phyloP scores from a whole-genome alignment of 805 yeast genomes.

The Candida argentea region DNA sequence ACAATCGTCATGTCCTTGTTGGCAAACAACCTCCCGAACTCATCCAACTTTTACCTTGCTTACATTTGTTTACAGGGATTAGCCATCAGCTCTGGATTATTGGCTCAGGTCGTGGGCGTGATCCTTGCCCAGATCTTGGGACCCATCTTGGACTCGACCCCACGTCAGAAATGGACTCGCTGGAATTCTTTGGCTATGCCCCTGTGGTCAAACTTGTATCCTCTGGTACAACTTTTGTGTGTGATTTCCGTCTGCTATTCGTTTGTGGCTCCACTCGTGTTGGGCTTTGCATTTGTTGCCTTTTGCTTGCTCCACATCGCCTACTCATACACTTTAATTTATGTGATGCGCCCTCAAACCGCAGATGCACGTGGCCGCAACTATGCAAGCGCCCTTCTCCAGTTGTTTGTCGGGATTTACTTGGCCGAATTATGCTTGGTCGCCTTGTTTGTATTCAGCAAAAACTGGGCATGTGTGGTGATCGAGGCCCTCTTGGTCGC shows the following conservation, averaged over 20 bases:
- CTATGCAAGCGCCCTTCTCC: slow-evolving; percentile 64
- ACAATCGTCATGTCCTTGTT: slow-evolving; percentile 11
- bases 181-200: slow-evolving; percentile 53
- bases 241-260: slow-evolving; percentile 69
- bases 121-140: slow-evolving; percentile 65
- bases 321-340: slow-evolving; percentile 49
- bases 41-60: slow-evolving; percentile 18
- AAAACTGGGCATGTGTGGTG: slow-evolving; percentile 71
- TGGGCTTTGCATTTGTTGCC: slow-evolving; percentile 57
- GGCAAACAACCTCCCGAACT: slow-evolving; percentile 14
- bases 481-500: slow-evolving; percentile 52
- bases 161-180: slow-evolving; percentile 86
- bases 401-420: slow-evolving; percentile 62
- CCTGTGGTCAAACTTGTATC: slow-evolving; percentile 77
- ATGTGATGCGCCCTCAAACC: slow-evolving; percentile 48
- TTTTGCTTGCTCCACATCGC: slow-evolving; percentile 51
- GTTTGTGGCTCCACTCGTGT: slow-evolving; percentile 64
- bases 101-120: slow-evolving; percentile 36
- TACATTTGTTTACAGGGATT: slow-evolving; percentile 18
- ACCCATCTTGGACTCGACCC: slow-evolving; percentile 68
- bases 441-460: slow-evolving; percentile 66
- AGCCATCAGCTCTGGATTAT: slow-evolving; percentile 13
- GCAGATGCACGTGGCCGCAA: slow-evolving; percentile 62
- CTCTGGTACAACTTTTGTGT: slow-evolving; percentile 63
- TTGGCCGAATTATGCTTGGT: slow-evolving; percentile 59